Conservation (phyloP, 2,329 filamentous ascomycete species). For the Hypoxylon sp. region DNA sequence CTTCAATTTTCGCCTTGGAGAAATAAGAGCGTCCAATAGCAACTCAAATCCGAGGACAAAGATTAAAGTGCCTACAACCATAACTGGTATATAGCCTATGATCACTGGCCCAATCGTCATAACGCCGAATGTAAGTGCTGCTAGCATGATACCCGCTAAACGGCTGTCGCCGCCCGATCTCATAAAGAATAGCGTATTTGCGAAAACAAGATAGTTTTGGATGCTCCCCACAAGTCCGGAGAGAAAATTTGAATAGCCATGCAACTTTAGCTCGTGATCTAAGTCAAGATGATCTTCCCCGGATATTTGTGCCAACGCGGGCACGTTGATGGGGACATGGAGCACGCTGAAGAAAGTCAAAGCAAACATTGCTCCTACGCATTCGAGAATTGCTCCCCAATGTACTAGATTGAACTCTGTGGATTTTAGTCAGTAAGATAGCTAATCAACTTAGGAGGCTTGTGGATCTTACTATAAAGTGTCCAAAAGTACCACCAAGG, state of each 20-base stretch:
- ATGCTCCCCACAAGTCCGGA: slow-evolving; percentile 92
- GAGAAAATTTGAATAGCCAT: slow-evolving; percentile 92
- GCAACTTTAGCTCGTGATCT: slow-evolving; percentile 90
- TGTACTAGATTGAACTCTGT: slow-evolving; percentile 84
- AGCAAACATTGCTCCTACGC: slow-evolving; percentile 94
- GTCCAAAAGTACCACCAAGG: slow-evolving; percentile 99
- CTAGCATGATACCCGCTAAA: slow-evolving; percentile 87
- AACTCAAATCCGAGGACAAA: slow-evolving; percentile 96
- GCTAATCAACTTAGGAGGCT: no score
- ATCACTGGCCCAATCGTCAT: slow-evolving; percentile 88
- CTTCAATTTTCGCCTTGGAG: slow-evolving; percentile 90
- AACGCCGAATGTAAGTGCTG: slow-evolving; percentile 82
- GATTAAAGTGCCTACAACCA: slow-evolving; percentile 96
- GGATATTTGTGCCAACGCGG: slow-evolving; percentile 89
- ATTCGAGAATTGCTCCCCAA: slow-evolving; percentile 86
- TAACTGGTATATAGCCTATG: slow-evolving; percentile 95
- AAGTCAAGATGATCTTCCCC: slow-evolving; percentile 94
- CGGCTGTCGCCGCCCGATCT: slow-evolving; percentile 90
- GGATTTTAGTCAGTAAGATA: slow-evolving; percentile 45
- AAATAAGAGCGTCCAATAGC: slow-evolving; percentile 87
- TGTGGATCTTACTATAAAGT: slow-evolving; percentile 79
- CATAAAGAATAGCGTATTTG: slow-evolving; percentile 97
- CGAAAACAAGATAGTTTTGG: slow-evolving; percentile 97
- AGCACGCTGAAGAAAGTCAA: slow-evolving; percentile 97
- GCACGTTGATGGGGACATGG: slow-evolving; percentile 98